Base-by-base conservation (phyloP, 164 flowering plant species). In the Tetrastigma voinierianum region DNA sequence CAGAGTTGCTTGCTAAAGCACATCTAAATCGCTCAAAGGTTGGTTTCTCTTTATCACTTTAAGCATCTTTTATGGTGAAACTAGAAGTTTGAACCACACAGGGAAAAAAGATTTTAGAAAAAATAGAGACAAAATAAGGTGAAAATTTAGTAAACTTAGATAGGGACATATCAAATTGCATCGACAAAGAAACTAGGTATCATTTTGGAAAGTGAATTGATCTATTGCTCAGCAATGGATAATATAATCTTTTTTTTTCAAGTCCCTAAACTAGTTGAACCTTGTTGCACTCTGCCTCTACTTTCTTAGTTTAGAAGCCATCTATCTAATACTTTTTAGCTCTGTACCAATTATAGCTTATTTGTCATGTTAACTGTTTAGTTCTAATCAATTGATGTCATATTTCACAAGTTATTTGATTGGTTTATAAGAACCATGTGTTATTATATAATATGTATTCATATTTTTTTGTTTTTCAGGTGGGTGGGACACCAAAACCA, bases 1-100 rank as follows among this genome's bases (percentile, higher is more conserved):
- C 95, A 19, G 92, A 83, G 74, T 72, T 84, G 67, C 73, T 90
- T 76, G 91, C 88, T 17, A 82, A 77, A 74, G 83, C 85, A 58
- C 65, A 70, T 75, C 51, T 45, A 40, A 80, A 78, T 57, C 74
- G 59, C 44, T n/a, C 77, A 15, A 78, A 84, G 98, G 99, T 92
- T 65, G 18, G 77, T 70, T 63, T 57, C 18, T 16, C 62, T 70
- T 45, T 46, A 44, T 61, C 54, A 57, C 21, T 21, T 23, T 10
- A 16, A 43, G 7, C 16, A n/a, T n/a, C n/a, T n/a, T 62, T 63
- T 54, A 32, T 24, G 6, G 20, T 15, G 16, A 14, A 19, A 32
- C 2, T 7, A 18, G 59, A 12, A 7, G 5, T 64, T 51, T 64
- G 23, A n/a, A 15, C 10, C 11, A 46, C 17, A 61, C 16, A 25